Percentiles rank a stretch among this genome's conserved stretches.
phyloP scores from a whole-genome alignment of 225 moss, liverwort and hornwort genomes.

The Physcomitrellopsis africana region DNA sequence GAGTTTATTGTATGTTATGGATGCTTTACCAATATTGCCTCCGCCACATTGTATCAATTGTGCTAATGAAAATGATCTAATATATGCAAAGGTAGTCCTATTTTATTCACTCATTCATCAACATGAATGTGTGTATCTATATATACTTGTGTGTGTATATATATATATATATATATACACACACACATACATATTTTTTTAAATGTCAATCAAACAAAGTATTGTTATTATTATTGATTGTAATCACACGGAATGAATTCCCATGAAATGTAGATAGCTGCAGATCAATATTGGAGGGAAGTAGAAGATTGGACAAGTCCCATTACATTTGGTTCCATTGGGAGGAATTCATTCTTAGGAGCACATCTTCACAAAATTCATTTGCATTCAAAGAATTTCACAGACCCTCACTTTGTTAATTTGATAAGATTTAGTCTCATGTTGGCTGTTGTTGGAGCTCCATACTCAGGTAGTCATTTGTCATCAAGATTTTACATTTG shows the following conservation, averaged over 20 bases:
- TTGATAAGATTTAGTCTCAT: constrained; percentile 68
- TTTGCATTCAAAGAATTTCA: constrained; percentile 56
- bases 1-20: constrained; percentile 29
- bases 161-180: no score
- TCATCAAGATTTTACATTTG: background rate
- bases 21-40: constrained; percentile 31
- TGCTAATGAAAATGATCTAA: constrained; percentile 11
- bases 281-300: constrained; percentile 40
- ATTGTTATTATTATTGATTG: no score
- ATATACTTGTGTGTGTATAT: no score
- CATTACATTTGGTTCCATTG: constrained; percentile 45
- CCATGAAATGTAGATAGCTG: constrained; percentile 32
- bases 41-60: constrained; percentile 31
- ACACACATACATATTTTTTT: no score
- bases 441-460: constrained; percentile 68
- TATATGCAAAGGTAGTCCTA: constrained; percentile 40
- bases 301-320: constrained; percentile 52
- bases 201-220: no score
- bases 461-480: constrained; percentile 63
- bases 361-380: constrained; percentile 69
- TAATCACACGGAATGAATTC: no score
- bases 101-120: background rate
- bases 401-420: constrained; percentile 47
- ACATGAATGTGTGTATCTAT: no score
- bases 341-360: constrained; percentile 65